These are phyloP conservation scores for Plasmodium knowlesi DNA, from an alignment of 169 alveolate species.

Conservation along the genomic window DNA sequence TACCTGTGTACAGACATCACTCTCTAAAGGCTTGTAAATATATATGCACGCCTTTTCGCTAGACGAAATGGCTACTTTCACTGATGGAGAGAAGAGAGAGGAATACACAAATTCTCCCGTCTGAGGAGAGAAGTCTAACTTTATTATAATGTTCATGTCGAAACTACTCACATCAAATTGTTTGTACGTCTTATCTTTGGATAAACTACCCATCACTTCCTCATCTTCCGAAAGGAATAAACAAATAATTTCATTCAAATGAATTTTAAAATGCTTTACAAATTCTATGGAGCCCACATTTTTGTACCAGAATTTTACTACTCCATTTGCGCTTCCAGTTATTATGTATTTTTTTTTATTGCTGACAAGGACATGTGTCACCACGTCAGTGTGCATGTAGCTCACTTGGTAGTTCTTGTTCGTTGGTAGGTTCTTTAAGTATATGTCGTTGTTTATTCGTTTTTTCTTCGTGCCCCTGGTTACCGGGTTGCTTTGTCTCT, in stretches of 20 bases:
- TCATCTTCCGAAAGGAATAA: slow-evolving; percentile 87
- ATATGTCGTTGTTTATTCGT: slow-evolving; percentile 81
- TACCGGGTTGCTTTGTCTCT: neutral
- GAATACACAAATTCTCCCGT: slow-evolving; percentile 40
- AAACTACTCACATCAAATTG: slow-evolving; percentile 85
- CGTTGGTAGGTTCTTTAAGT: slow-evolving; percentile 87
- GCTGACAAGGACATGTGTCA: slow-evolving; percentile 90
- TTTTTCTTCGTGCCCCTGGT: slow-evolving; percentile 15
- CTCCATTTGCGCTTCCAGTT: slow-evolving; percentile 97
- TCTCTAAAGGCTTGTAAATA: slow-evolving; percentile 52
- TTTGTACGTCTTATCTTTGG: slow-evolving; percentile 87
- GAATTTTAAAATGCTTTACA: slow-evolving; percentile 97
- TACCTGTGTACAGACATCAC: slow-evolving; percentile 35
- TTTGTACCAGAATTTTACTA: slow-evolving; percentile 97
- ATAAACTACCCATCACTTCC: slow-evolving; percentile 83
- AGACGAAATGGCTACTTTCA: slow-evolving; percentile 63
- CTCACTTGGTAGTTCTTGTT: slow-evolving; percentile 90
- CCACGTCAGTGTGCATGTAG: slow-evolving; percentile 91
- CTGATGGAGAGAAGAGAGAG: slow-evolving; percentile 17
- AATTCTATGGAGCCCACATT: slow-evolving; percentile 94
- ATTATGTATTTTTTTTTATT: slow-evolving; percentile 90
- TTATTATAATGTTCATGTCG: slow-evolving; percentile 81
- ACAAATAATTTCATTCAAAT: slow-evolving; percentile 86
- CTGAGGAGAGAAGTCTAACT: slow-evolving; percentile 67
- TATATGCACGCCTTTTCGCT: slow-evolving; percentile 45